Conservation (phyloP, 78 protist species). For the Dictyostelium capitatum region DNA sequence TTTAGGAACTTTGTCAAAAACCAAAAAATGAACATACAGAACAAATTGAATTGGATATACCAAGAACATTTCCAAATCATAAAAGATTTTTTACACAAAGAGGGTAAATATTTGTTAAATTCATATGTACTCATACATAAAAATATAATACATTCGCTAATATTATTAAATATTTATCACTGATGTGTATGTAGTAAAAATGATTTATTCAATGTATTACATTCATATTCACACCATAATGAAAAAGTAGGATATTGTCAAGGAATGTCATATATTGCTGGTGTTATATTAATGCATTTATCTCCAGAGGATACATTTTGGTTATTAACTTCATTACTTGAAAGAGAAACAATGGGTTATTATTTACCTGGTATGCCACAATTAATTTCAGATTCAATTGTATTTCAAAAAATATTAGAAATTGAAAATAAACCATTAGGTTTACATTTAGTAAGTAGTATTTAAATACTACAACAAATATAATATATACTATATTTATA, state of each 20-base stretch:
- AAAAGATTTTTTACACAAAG: conserved; percentile 70
- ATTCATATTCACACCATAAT: conserved; percentile 68
- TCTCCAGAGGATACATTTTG: conserved; percentile 75
- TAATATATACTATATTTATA: no score
- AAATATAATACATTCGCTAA: no score
- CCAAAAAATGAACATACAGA: conserved; percentile 61
- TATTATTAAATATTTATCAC: background rate
- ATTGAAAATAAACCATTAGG: conserved; percentile 44
- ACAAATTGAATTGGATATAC: conserved; percentile 75
- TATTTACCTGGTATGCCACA: conserved; percentile 78
- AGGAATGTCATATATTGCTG: conserved; percentile 84
- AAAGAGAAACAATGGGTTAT: conserved; percentile 65
- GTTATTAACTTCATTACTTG: conserved; percentile 50
- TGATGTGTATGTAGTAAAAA: conserved; percentile 15
- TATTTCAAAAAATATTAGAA: conserved; percentile 63
- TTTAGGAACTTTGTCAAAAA: conserved; percentile 32
- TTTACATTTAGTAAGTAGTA: conserved; percentile 44
- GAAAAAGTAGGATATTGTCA: conserved; percentile 83
- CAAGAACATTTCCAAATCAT: conserved; percentile 80
- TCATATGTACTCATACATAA: no score
- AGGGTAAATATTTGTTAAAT: conserved; percentile 32
- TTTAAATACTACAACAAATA: background rate
- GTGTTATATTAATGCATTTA: conserved; percentile 68
- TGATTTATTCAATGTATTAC: conserved; percentile 67
- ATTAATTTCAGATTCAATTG: conserved; percentile 36